Base-by-base conservation (phyloP, 805 yeast genomes). In the Sugiyamaella marilandica region DNA sequence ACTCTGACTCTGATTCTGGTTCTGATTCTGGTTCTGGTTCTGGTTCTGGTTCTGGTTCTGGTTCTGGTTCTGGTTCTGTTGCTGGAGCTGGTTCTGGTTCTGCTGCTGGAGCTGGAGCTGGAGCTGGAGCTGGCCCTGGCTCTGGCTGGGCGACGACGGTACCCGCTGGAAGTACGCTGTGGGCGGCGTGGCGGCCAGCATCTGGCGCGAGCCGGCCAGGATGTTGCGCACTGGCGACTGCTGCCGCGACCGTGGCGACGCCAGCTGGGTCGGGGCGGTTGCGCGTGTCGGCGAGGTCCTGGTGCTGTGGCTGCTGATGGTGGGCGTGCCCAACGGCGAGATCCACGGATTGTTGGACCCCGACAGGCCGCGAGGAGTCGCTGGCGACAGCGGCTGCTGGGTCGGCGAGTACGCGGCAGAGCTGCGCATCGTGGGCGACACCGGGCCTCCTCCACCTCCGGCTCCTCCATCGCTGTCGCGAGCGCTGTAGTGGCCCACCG, bases 1-100 rank as follows among this genome's bases (percentile, higher is more conserved):
- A 37, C 51, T 57, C 58, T 48, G 67, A 54, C 18, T 62, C 54
- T 49, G 53, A 50, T 29, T 60, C 59, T 24, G 55, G 19, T 34
- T 50, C 49, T 49, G 62, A 24, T 24, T 3, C 37, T 53, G 59
- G 56, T 48, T 66, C 55, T 19, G 62, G 53, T 49, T 52, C 52
- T 29, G 61, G 59, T 24, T 54, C 55, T 41, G 58, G 50, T 21
- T 4, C 47, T 21, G 31, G 13, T 19, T 21, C 16, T 19, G 29
- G 29, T 24, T 24, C n/a, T 47, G 47, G 29, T 24, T 24, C 29
- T 24, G 29, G 7, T 24, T 24, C 29, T 3, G n/a, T n/a, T n/a
- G n/a, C n/a, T n/a, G n/a, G n/a, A n/a, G 29, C 7, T 24, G 29
- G 29, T 24, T 24, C 29, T 24, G 29, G 7, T 24, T 24, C 29